These are phyloP conservation scores for Penicillium sp. DNA, from an alignment of 2,329 filamentous ascomycete species.

Conservation along the genomic window DNA sequence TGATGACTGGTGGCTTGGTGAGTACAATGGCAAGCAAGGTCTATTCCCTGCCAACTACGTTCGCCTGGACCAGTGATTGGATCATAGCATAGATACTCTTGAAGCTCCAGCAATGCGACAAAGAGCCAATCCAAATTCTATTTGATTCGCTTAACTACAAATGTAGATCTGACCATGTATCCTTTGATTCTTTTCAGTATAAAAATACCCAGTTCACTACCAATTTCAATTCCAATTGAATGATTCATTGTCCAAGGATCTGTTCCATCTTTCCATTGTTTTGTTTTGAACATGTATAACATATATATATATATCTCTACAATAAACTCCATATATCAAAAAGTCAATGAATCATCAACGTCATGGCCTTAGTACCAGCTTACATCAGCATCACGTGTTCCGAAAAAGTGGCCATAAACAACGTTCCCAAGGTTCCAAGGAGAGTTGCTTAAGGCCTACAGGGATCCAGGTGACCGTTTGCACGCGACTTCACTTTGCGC, in stretches of 20 bases:
- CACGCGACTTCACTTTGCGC: conserved; percentile 6
- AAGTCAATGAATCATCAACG: conserved; percentile 12
- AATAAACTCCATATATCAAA: background rate
- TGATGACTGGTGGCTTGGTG: conserved; percentile 97
- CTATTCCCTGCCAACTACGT: conserved; percentile 68
- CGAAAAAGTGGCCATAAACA: conserved; percentile 23
- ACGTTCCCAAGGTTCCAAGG: conserved; percentile 11
- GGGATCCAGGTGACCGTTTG: conserved; percentile 12
- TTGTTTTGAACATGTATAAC: background rate
- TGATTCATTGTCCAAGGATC: background rate
- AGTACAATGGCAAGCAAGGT: conserved; percentile 73
- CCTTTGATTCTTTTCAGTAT: background rate
- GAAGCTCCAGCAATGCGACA: background rate
- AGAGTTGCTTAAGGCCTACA: conserved; percentile 11
- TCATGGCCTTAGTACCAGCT: conserved; percentile 4
- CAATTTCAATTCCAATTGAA: background rate
- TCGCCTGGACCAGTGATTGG: conserved; percentile 35
- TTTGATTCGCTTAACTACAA: background rate
- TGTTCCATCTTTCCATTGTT: too few species aligned
- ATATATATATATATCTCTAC: background rate
- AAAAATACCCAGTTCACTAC: background rate
- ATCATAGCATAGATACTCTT: background rate
- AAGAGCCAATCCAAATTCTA: background rate
- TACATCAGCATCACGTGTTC: conserved; percentile 21
- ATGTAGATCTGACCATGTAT: background rate